phyloP scores from a whole-genome alignment of 345 rosid species.

The Ailanthus altissimus region DNA sequence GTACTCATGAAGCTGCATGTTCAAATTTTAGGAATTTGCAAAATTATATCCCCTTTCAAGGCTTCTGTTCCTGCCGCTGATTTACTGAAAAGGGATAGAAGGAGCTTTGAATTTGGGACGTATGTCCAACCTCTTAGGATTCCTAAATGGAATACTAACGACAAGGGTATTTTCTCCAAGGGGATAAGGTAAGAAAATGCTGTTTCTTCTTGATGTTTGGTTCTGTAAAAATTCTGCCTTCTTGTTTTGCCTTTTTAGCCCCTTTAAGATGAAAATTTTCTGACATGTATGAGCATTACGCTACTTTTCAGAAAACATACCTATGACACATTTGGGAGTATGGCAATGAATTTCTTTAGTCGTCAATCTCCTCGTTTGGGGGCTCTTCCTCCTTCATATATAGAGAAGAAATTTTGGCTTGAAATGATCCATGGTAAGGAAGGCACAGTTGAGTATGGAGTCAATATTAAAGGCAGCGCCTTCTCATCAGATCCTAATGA shows the following conservation, averaged over 20 bases:
- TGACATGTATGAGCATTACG: slow-evolving; percentile 8
- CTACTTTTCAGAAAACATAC: slow-evolving; percentile 48
- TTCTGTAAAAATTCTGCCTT: no score
- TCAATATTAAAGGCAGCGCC: slow-evolving; percentile 68
- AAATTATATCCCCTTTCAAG: slow-evolving; percentile 57
- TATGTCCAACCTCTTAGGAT: slow-evolving; percentile 63
- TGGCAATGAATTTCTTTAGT: slow-evolving; percentile 51
- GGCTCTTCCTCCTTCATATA: slow-evolving; percentile 41
- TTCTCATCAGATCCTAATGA: slow-evolving; percentile 57
- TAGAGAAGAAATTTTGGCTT: slow-evolving; percentile 68
- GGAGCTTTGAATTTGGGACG: slow-evolving; percentile 53
- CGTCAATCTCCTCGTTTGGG: slow-evolving; percentile 45
- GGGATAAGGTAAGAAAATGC: slow-evolving; percentile 39
- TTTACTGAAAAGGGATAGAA: slow-evolving; percentile 54
- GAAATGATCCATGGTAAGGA: slow-evolving; percentile 54
- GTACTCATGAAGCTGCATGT: not conserved
- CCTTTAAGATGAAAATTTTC: not conserved
- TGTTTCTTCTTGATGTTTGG: slow-evolving; percentile 10
- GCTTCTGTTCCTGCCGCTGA: slow-evolving; percentile 59
- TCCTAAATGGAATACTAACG: slow-evolving; percentile 59
- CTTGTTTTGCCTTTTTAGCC: slow-evolving; percentile 2
- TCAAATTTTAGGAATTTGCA: slow-evolving; percentile 55
- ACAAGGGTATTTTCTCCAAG: slow-evolving; percentile 48
- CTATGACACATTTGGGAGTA: slow-evolving; percentile 51
- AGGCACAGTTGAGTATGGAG: slow-evolving; percentile 63